Evolutionary conservation across 371 early-diverging fungal species (phyloP), one percentile per base, ranked within the genome.

Genomic region (Fennellomyces sp.): DNA sequence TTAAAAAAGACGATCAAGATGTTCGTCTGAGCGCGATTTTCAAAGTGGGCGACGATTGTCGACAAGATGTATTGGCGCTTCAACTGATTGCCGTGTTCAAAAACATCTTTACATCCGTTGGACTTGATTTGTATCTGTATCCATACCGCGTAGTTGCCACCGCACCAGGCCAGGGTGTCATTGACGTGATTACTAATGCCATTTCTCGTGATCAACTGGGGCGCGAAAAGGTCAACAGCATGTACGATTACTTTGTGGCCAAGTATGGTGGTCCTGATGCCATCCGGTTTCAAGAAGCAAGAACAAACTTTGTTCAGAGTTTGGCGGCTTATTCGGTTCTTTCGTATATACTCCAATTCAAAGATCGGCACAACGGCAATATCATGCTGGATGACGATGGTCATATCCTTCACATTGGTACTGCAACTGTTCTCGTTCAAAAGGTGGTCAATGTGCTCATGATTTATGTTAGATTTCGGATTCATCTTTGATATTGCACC

Each of bases 341-440:
- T 29, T 87, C 94, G 25, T 99, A 96, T 77, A 58, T 99, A 57
- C 81, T 99, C 30, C 95, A 96, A 68, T 94, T 99, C 74, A 99
- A 99, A 76, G 99, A 99, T 81, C 88, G 99, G 25, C 99, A 99
- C 77, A 99, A 99, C 73, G 99, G 99, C 51, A 99, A 99, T 76
- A 98, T 99, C 60, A 98, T 99, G 99, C 78, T 99, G 60, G 98
- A 99, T 64, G 92, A 95, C 50, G 84, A 91, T 52, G 99, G 99
- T 0, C 97, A 98, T 72, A 90, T 99, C 28, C 86, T 99, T 64
- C 99, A 99, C 70, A 99, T 99, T 58, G 93, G 91, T 89, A 80
- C 7, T 23, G 17, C 0, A 23, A 45, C 17, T 39, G 39, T 39
- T 11, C 5, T 21, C 10, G 10, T 23, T 2, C n/a, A 2, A 23